Conservation (phyloP, 768 basidiomycete species). For the Pleurotus tuoliensis region DNA sequence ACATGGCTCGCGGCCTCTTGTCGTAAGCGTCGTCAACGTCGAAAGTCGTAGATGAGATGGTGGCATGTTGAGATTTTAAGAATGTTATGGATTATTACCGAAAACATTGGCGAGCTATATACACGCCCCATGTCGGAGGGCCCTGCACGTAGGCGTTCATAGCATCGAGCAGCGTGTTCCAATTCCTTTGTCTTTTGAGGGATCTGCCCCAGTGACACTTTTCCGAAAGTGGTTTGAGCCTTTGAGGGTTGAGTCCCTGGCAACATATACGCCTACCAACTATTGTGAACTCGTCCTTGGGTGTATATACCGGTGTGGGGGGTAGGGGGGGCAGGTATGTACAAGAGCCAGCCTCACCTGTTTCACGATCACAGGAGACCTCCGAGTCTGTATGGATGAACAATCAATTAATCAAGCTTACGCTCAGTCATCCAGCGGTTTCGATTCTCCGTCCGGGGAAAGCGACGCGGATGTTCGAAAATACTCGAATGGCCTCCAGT, state of each 20-base stretch:
- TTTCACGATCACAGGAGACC: no score
- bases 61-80: not conserved
- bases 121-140: not conserved
- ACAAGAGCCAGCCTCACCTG: no score
- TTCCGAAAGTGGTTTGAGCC: not conserved
- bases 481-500: not conserved
- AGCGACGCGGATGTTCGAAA: no score
- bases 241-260: not conserved
- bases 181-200: not conserved
- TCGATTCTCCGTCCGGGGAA: no score
- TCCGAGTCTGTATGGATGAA: no score
- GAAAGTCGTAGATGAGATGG: not conserved
- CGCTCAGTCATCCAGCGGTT: no score
- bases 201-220: not conserved
- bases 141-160: not conserved
- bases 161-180: not conserved
- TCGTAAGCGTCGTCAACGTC: not conserved
- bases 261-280: no score
- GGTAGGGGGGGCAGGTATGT: no score
- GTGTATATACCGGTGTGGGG: no score
- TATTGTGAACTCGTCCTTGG: no score
- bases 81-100: not conserved
- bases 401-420: no score
- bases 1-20: not conserved
- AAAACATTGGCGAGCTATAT: not conserved